These are phyloP conservation scores for Simmondsia chinensis DNA, from an alignment of 148 eudicot species.

Conservation along the genomic window DNA sequence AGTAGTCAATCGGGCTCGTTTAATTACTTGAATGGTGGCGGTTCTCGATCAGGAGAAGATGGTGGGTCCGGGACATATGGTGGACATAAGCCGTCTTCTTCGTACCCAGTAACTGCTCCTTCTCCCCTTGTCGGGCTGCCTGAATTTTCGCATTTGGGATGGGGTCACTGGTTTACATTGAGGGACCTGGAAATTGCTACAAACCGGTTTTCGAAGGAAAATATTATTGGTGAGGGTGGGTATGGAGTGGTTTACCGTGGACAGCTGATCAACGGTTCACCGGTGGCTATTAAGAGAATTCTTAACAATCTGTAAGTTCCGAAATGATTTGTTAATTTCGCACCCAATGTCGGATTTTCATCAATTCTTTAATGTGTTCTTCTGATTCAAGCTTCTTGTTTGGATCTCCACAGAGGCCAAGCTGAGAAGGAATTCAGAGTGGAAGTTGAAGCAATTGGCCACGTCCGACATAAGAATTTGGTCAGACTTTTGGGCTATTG, in stretches of 20 bases:
- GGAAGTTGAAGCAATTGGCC: constrained; percentile 92
- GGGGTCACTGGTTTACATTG: constrained; percentile 97
- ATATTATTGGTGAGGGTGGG: constrained; percentile 85
- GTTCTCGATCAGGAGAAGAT: constrained; percentile 81
- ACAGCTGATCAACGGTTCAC: constrained; percentile 60
- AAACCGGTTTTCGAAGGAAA: constrained; percentile 47
- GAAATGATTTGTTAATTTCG: background rate
- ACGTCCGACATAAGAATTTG: constrained; percentile 83
- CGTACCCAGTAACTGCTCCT: constrained; percentile 41
- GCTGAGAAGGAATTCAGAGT: constrained; percentile 92
- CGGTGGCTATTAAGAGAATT: constrained; percentile 86
- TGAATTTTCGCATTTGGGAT: constrained; percentile 79
- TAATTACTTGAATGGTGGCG: constrained; percentile 54
- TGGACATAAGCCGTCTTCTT: constrained; percentile 39
- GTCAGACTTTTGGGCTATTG: constrained; percentile 91
- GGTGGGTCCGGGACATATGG: constrained; percentile 52
- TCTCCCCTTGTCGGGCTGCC: constrained; percentile 89
- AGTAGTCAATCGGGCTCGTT: constrained; percentile 79
- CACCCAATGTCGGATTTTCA: background rate
- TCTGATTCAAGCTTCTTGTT: constrained; percentile 2
- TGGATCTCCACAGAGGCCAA: constrained; percentile 50
- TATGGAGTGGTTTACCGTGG: constrained; percentile 87
- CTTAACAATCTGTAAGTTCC: constrained; percentile 80
- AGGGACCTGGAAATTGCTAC: constrained; percentile 82
- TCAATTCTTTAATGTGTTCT: constrained; percentile 1